Percentiles rank a stretch among this genome's conserved stretches.
These are phyloP conservation scores for Thoreauomyces humboldtii DNA, from an alignment of 192 early-diverging fungal genomes.

Conservation along the genomic window DNA sequence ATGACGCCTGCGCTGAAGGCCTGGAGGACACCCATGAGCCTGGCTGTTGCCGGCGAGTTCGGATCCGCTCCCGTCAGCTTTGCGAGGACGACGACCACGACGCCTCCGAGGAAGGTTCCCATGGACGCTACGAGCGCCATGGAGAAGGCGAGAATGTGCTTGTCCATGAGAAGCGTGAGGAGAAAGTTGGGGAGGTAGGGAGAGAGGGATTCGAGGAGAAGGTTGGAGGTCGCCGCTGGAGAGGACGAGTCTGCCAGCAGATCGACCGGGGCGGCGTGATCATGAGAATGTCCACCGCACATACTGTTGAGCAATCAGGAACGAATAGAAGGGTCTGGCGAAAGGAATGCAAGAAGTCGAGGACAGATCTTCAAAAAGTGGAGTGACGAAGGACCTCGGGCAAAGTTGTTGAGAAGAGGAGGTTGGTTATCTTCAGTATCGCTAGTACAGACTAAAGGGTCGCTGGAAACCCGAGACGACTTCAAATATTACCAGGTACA, in stretches of 20 bases:
- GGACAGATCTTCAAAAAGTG: too few species aligned
- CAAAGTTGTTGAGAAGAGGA: too few species aligned
- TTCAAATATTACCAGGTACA: too few species aligned
- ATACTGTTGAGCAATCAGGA: not conserved
- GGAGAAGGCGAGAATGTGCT: slow-evolving; percentile 39
- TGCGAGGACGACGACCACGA: slow-evolving; percentile 34
- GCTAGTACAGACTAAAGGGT: too few species aligned
- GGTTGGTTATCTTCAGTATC: too few species aligned
- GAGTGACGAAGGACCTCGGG: too few species aligned
- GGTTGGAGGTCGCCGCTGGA: not conserved
- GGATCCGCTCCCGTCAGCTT: slow-evolving; percentile 33
- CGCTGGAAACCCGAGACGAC: too few species aligned
- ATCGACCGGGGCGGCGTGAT: not conserved
- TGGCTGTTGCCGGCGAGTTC: slow-evolving; percentile 27
- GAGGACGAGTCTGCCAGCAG: not conserved
- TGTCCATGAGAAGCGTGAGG: slow-evolving; percentile 21
- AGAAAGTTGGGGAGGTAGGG: slow-evolving; percentile 14
- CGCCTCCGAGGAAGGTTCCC: slow-evolving; percentile 43
- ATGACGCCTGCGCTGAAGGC: slow-evolving; percentile 46
- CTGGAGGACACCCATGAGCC: slow-evolving; percentile 49
- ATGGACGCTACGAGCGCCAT: slow-evolving; percentile 44
- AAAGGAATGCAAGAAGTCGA: too few species aligned
- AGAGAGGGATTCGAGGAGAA: not conserved
- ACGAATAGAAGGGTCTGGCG: not conserved
- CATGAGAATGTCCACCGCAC: not conserved